Evolutionary conservation across 148 eudicot species (phyloP).

Genomic region (Selenicereus undatus): DNA sequence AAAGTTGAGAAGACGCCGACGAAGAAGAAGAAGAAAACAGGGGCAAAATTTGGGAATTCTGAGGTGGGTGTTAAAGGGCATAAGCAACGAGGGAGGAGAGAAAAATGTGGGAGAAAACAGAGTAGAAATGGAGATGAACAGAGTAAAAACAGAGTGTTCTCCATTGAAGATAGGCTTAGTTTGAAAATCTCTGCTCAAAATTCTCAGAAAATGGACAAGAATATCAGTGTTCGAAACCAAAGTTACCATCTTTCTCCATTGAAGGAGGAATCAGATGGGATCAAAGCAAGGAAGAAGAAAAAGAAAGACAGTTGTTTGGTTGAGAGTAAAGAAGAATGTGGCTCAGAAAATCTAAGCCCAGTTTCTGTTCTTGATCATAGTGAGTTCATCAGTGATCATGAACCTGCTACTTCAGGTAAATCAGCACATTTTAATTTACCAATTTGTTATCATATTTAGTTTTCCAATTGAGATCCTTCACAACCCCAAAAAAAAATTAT

Average conservation of each 20-base stretch:
- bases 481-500: no score
- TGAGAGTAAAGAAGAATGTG: constrained; percentile 34
- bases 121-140: constrained; percentile 36
- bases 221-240: constrained; percentile 24
- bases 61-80: constrained; percentile 23
- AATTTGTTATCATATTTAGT: background rate
- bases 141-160: constrained; percentile 22
- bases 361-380: constrained; percentile 74
- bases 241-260: constrained; percentile 23
- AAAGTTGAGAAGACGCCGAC: background rate
- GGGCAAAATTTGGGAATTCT: constrained; percentile 22
- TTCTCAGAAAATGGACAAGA: constrained; percentile 16
- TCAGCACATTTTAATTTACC: background rate
- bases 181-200: constrained; percentile 28
- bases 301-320: constrained; percentile 27
- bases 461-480: background rate
- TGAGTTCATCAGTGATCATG: constrained; percentile 43
- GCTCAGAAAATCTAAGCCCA: constrained; percentile 68
- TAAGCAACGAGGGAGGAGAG: constrained; percentile 26
- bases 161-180: constrained; percentile 28
- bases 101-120: constrained; percentile 25
- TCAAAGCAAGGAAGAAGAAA: constrained; percentile 33
- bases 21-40: constrained; percentile 20
- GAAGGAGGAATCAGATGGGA: constrained; percentile 23
- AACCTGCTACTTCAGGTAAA: constrained; percentile 47